phyloP scores from a whole-genome alignment of 495 filamentous ascomycete genomes.

The Daldinia vernicosa region DNA sequence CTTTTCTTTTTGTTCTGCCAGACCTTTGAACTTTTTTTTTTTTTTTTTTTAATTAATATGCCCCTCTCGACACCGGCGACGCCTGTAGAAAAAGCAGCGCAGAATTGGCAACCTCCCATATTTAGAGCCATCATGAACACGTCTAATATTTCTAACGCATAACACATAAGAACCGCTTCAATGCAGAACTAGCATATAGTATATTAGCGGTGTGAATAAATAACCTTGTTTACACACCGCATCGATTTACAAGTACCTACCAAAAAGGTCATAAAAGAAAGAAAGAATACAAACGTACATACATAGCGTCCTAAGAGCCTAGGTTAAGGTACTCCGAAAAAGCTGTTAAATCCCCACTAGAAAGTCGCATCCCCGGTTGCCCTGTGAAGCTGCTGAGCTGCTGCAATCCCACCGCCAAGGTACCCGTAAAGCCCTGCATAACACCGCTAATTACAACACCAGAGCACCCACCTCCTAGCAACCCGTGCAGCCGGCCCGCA shows the following conservation, averaged over 20 bases:
- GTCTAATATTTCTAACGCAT: constrained; percentile 13
- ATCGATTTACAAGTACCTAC: constrained; percentile 12
- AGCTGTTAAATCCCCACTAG: constrained; percentile 30
- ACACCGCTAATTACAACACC: constrained; percentile 41
- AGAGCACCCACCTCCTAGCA: constrained; percentile 32
- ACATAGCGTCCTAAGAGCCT: not conserved
- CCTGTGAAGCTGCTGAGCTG: constrained; percentile 32
- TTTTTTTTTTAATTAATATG: not conserved
- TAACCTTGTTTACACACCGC: constrained; percentile 33
- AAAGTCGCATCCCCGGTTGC: constrained; percentile 29
- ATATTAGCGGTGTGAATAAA: constrained; percentile 43
- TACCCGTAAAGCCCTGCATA: constrained; percentile 41
- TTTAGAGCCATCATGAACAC: not conserved
- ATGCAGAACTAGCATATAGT: constrained; percentile 29
- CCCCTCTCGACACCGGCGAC: constrained; percentile 9
- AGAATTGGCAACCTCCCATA: not conserved
- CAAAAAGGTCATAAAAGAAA: not conserved
- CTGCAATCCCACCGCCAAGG: constrained; percentile 38
- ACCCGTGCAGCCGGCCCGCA: constrained; percentile 40
- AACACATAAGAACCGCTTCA: constrained; percentile 22
- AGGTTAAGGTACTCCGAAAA: constrained; percentile 22
- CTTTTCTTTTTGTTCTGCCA: not conserved
- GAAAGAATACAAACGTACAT: not conserved
- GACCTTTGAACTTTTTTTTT: constrained; percentile 2
- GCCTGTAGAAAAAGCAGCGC: not conserved